Evolutionary conservation across 441 rosid genomes (phyloP), one percentile per base, ranked within the genome.

Genomic region (Hura crepitans): DNA sequence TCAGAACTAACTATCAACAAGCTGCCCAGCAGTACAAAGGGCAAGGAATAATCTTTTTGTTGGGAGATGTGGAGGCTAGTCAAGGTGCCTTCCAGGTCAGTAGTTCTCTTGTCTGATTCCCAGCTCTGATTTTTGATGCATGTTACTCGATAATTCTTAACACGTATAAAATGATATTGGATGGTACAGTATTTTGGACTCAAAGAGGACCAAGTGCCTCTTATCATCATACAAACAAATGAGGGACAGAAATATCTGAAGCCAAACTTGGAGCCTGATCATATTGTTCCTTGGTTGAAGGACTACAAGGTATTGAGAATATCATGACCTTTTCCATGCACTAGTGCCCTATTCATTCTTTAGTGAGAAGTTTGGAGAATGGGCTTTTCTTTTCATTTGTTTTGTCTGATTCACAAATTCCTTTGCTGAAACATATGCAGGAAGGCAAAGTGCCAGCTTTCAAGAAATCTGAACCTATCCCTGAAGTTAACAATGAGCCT

Each of bases 141-240:
- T 4, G 10, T 42, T 49, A 23, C 23, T 53, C 5, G 23, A 61
- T 56, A 6, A n/a, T 39, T 72, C 0, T 63, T 37, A 14, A 60
- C 18, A 75, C 23, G 17, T 58, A 39, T 39, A 56, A 27, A 12
- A 6, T 64, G n/a, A 51, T 47, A 31, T 63, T 62, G 68, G 74
- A 72, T 71, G 71, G 68, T n/a, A 76, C 89, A 95, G 99, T 95
- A 89, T 71, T 95, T 90, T 82, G 99, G 99, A 75, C 84, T 95
- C 11, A 81, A 78, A 73, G 96, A 84, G 65, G 86, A 89, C 60
- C 99, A 95, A 75, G 87, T 74, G 47, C 99, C 99, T 51, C 89
- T 95, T 56, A 67, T 95, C 62, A 66, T 95, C 67, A 70, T 95
- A 66, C 92, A 89, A 80, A 82, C 91, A 39, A 74, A 55, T 65